Evolutionary conservation across 2,329 filamentous ascomycete species (phyloP).

Genomic region (Pestalotiopsis sp.): DNA sequence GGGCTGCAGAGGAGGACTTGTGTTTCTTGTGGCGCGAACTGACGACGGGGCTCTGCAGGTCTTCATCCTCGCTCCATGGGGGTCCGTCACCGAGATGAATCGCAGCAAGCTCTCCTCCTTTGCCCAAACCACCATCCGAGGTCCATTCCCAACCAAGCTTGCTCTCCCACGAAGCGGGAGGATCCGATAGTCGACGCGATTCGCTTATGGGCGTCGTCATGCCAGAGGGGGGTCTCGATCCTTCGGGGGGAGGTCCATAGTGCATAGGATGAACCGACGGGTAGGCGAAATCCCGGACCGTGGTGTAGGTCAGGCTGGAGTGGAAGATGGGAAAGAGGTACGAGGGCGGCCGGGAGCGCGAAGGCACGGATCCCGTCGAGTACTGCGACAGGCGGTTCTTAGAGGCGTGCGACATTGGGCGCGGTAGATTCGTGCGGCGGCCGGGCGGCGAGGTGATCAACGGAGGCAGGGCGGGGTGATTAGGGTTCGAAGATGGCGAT

Average conservation of each 20-base stretch:
- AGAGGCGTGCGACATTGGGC: conserved; percentile 75
- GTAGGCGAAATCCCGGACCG: conserved; percentile 96
- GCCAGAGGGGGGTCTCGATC: conserved; percentile 70
- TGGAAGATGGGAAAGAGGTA: conserved; percentile 81
- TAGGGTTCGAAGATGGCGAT: conserved; percentile 48
- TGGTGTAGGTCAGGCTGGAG: conserved; percentile 83
- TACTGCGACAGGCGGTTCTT: conserved; percentile 85
- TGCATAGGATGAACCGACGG: conserved; percentile 81
- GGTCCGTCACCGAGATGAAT: conserved; percentile 87
- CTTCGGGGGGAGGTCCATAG: conserved; percentile 85
- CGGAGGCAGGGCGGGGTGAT: conserved; percentile 57
- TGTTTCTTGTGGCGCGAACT: conserved; percentile 85
- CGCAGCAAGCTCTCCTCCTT: conserved; percentile 73
- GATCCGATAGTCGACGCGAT: conserved; percentile 79
- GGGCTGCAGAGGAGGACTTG: conserved; percentile 65
- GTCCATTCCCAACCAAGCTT: conserved; percentile 64
- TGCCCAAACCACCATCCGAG: conserved; percentile 54
- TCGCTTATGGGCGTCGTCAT: conserved; percentile 86
- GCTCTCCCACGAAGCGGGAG: conserved; percentile 74
- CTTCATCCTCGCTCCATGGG: conserved; percentile 94
- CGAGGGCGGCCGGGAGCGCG: conserved; percentile 79
- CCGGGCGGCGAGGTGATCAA: conserved; percentile 59
- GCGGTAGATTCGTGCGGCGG: conserved; percentile 62
- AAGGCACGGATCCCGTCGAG: conserved; percentile 69
- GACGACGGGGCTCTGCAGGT: conserved; percentile 88